Percentiles rank a stretch among this genome's conserved stretches.
phyloP scores from a whole-genome alignment of 75 land plant species.

The Picea sitchensis region DNA sequence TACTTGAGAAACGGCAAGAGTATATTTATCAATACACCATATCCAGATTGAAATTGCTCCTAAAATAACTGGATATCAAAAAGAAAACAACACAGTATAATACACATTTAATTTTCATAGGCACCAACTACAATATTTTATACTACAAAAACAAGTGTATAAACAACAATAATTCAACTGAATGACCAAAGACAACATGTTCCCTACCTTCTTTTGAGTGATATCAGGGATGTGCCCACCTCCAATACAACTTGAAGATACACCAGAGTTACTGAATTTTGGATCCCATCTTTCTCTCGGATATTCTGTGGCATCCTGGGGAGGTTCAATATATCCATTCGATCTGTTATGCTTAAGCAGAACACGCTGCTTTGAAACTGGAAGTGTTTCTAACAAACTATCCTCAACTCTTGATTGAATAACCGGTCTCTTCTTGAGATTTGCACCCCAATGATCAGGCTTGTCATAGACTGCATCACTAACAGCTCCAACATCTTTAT shows the following conservation, averaged over 20 bases:
- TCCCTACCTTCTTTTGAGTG: conserved; percentile 78
- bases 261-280: conserved; percentile 20
- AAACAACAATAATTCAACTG: too few relatives aligned
- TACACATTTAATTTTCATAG: too few relatives aligned
- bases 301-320: conserved; percentile 38
- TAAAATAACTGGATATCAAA: too few relatives aligned
- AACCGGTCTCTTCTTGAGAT: conserved; percentile 37
- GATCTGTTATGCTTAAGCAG: conserved; percentile 44
- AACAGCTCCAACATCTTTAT: conserved; percentile 22
- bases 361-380: conserved; percentile 30
- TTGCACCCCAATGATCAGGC: conserved; percentile 38
- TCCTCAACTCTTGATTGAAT: conserved; percentile 35
- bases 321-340: conserved; percentile 29
- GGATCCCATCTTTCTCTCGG: conserved; percentile 47
- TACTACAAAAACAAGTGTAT: too few relatives aligned
- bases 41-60: too few relatives aligned
- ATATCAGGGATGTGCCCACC: conserved; percentile 66
- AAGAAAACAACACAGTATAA: too few relatives aligned
- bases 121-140: too few relatives aligned
- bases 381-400: conserved; percentile 15
- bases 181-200: neutral
- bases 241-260: conserved; percentile 9
- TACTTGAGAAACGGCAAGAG: too few relatives aligned
- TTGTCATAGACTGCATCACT: conserved; percentile 31
- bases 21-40: too few relatives aligned